A percentile compares a stretch with the other conserved stretches of the same genome.
Conservation (phyloP, 257 asterid genomes). For the Ocimum tenuiflorum region DNA sequence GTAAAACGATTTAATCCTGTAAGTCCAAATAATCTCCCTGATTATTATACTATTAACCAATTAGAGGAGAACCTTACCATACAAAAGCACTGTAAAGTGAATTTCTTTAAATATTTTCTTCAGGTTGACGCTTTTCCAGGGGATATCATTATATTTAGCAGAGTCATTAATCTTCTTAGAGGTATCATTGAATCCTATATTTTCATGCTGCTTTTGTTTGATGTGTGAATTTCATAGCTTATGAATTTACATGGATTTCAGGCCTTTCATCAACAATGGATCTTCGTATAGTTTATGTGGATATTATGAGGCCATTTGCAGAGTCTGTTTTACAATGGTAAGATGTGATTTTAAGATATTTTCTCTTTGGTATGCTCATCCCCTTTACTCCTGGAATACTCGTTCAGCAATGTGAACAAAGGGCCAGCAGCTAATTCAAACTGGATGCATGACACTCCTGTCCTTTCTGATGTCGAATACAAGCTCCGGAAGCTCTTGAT, state of each 20-base stretch:
- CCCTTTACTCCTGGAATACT: conserved; percentile 25
- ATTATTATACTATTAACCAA: conserved; percentile 6
- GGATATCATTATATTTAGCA: conserved; percentile 83
- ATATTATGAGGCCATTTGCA: conserved; percentile 96
- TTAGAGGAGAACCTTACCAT: background rate
- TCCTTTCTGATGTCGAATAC: conserved; percentile 69
- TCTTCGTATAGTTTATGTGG: conserved; percentile 68
- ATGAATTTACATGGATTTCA: conserved; percentile 33
- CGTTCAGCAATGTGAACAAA: conserved; percentile 61
- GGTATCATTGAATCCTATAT: conserved; percentile 37
- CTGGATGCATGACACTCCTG: conserved; percentile 78
- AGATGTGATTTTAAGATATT: conserved; percentile 22
- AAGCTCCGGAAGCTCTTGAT: conserved; percentile 75
- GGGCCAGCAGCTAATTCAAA: conserved; percentile 58
- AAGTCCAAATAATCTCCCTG: conserved; percentile 28
- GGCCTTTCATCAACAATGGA: conserved; percentile 92
- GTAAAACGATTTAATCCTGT: conserved; percentile 93
- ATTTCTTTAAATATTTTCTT: conserved; percentile 19
- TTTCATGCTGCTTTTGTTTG: conserved; percentile 16
- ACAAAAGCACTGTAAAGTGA: background rate
- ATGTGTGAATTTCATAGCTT: conserved; percentile 14
- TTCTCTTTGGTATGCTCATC: conserved; percentile 14
- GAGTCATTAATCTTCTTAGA: conserved; percentile 93
- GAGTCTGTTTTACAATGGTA: conserved; percentile 85
- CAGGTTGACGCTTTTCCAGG: conserved; percentile 99